Evolutionary conservation across 129 eudicot genomes (phyloP).

Genomic region (Scalesia atractyloides): DNA sequence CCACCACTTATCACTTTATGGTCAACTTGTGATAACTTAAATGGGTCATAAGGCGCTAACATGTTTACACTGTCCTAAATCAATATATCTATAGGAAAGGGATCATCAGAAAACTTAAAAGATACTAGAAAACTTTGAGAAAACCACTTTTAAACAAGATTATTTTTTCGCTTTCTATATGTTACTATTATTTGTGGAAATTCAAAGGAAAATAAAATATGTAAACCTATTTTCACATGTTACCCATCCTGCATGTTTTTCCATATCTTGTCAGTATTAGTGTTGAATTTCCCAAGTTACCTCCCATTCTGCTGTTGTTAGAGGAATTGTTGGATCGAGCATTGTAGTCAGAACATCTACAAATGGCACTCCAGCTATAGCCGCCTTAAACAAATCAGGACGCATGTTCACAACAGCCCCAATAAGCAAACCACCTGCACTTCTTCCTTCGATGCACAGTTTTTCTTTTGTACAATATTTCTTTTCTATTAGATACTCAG

Average conservation of each 20-base stretch:
- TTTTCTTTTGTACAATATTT: constrained; percentile 87
- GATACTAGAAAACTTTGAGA: too few species aligned
- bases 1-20: not conserved
- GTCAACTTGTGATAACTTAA: not conserved
- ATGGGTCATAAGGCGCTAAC: not conserved
- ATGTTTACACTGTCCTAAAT: not conserved
- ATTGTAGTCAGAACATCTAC: constrained; percentile 96
- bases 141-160: too few species aligned
- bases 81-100: too few species aligned
- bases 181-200: too few species aligned
- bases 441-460: constrained; percentile 88
- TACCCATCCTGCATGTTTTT: not conserved
- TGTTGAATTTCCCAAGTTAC: constrained; percentile 35
- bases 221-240: not conserved
- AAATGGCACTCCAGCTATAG: constrained; percentile 96
- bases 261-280: not conserved
- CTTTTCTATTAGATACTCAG: constrained; percentile 76
- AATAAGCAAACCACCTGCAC: constrained; percentile 98
- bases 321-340: constrained; percentile 99
- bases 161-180: too few species aligned
- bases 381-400: constrained; percentile 91
- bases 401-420: constrained; percentile 94
- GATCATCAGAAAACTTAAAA: too few species aligned
- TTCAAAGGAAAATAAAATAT: not conserved
- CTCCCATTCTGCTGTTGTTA: constrained; percentile 99